These are phyloP conservation scores for Trichocladium uniseriatum DNA, from an alignment of 495 filamentous ascomycete genomes.

Conservation along the genomic window DNA sequence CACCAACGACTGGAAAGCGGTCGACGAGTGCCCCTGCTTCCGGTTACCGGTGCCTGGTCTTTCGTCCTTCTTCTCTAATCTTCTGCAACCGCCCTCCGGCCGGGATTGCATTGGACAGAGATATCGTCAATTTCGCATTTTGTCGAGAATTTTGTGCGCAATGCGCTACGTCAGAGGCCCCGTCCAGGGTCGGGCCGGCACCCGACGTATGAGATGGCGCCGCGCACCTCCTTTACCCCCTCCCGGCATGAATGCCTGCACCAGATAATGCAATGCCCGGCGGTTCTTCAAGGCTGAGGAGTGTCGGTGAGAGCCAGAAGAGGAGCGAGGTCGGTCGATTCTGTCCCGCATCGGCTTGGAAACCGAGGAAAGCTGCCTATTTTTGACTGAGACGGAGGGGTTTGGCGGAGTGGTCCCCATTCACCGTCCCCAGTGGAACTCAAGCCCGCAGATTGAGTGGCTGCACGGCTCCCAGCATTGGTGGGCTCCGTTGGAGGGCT, in stretches of 20 bases:
- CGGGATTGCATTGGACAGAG: slow-evolving; percentile 20
- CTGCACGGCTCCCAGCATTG: slow-evolving; percentile 8
- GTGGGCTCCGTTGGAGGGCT: slow-evolving; percentile 5
- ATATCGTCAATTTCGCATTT: slow-evolving; percentile 17
- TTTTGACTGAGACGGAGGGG: slow-evolving; percentile 5
- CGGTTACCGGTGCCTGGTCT: not conserved
- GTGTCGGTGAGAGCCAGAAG: slow-evolving; percentile 24
- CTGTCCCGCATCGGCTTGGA: slow-evolving; percentile 11
- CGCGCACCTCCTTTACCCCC: slow-evolving; percentile 14
- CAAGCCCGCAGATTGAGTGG: slow-evolving; percentile 4
- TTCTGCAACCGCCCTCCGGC: slow-evolving; percentile 8
- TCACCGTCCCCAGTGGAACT: slow-evolving; percentile 15
- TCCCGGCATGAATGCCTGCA: slow-evolving; percentile 20
- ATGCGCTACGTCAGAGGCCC: slow-evolving; percentile 25
- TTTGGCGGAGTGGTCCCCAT: not conserved
- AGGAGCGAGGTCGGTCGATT: slow-evolving; percentile 16
- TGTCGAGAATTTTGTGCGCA: slow-evolving; percentile 21
- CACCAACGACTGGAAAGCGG: too few species aligned
- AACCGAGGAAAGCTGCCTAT: slow-evolving; percentile 8
- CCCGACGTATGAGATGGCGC: slow-evolving; percentile 24
- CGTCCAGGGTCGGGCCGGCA: slow-evolving; percentile 11
- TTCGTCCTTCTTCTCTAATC: slow-evolving; percentile 11
- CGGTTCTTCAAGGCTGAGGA: slow-evolving; percentile 10
- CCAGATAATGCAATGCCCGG: slow-evolving; percentile 11
- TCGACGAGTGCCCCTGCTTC: not conserved